Evolutionary conservation across 2,329 filamentous ascomycete species (phyloP), one percentile per base, ranked within the genome.

Genomic region (Elsinoe fawcettii): DNA sequence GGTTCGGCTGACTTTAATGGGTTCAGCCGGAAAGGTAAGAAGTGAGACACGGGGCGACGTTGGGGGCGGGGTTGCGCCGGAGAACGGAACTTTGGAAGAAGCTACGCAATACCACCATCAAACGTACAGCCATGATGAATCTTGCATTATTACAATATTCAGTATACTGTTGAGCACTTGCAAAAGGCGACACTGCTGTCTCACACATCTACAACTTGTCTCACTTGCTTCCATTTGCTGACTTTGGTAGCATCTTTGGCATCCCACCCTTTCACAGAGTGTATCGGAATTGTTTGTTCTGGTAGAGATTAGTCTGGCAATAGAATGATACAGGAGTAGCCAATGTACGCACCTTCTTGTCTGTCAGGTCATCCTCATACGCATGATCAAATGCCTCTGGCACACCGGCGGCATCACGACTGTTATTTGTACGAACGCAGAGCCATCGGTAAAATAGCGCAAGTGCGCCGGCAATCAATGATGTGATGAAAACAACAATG

Each of bases 301-400:
- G 18, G 22, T 11, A 30, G 12, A 20, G 4, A 23, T 51, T 34
- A 51, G 46, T 22, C 3, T 5, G 16, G n/a, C n/a, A n/a, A n/a
- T n/a, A n/a, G n/a, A n/a, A n/a, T n/a, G n/a, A n/a, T n/a, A n/a
- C n/a, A 30, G 9, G 9, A 30, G 27, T 30, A 5, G 27, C 27
- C 27, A 30, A 30, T 9, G 9, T 30, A 30, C 46, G 12, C 20
- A 54, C 49, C 59, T 63, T 73, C 51, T 62, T 71, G 62, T 80
- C 76, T 3, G 76, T 80, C 46, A 78, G 66, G 60, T 79, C 76
- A 64, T 80, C 77, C 51, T 80, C 75, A 58, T 77, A 80, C 0
- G 77, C 77, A 63, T 79, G 72, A 47, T 80, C 77, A 49, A 74
- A 80, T 1, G 70, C 75, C 64, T 80, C 77, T 11, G 69, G 56